These are phyloP conservation scores for Metschnikowia lunata DNA, from an alignment of 805 yeast genomes.

Conservation along the genomic window DNA sequence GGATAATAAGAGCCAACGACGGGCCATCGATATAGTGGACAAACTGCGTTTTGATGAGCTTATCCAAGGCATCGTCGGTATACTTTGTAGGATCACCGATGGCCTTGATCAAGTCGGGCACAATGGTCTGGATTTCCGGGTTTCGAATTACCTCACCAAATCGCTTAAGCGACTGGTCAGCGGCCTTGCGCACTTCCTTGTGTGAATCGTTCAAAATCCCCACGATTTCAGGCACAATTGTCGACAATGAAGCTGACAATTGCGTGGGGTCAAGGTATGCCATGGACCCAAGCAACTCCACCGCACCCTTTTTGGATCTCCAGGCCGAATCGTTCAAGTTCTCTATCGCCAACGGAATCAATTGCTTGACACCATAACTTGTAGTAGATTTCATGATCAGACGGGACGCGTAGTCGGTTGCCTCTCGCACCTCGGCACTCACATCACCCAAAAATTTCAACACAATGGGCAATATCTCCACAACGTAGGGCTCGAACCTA, in stretches of 20 bases:
- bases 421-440: slow-evolving; percentile 78
- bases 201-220: slow-evolving; percentile 93
- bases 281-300: slow-evolving; percentile 94
- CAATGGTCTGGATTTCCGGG: slow-evolving; percentile 92
- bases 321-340: slow-evolving; percentile 87
- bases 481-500: slow-evolving; percentile 88
- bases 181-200: slow-evolving; percentile 94
- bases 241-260: slow-evolving; percentile 80
- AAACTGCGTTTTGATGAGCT: slow-evolving; percentile 83
- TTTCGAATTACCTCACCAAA: slow-evolving; percentile 97
- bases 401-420: slow-evolving; percentile 83
- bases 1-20: slow-evolving; percentile 89
- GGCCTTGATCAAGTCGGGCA: slow-evolving; percentile 82
- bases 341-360: slow-evolving; percentile 86
- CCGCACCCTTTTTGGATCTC: slow-evolving; percentile 97
- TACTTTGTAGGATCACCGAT: slow-evolving; percentile 92
- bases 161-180: slow-evolving; percentile 79
- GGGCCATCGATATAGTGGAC: slow-evolving; percentile 99
- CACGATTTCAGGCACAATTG: slow-evolving; percentile 93
- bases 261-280: slow-evolving; percentile 96
- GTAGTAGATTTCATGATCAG: slow-evolving; percentile 88
- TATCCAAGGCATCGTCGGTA: slow-evolving; percentile 84
- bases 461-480: slow-evolving; percentile 79
- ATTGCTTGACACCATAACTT: slow-evolving; percentile 82
- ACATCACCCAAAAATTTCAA: slow-evolving; percentile 82